Conservation (phyloP, 441 rosid species). For the Flueggea neowawraea region DNA sequence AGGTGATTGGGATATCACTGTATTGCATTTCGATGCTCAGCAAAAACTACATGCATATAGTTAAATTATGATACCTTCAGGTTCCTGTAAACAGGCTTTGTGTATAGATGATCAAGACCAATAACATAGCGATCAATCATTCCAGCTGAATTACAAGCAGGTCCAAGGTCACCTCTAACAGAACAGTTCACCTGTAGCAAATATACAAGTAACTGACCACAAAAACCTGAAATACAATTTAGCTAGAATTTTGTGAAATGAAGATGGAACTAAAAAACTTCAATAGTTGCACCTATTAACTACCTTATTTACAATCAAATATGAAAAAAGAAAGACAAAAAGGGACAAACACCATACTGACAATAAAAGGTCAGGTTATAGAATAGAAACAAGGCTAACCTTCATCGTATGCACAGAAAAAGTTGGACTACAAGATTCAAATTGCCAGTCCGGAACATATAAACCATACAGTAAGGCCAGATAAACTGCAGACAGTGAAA, state of each 20-base stretch:
- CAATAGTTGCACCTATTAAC: too few relatives aligned
- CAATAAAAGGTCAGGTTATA: not conserved
- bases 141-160: conserved; percentile 31
- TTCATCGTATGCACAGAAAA: conserved; percentile 9
- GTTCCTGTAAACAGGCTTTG: conserved; percentile 27
- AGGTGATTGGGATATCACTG: conserved; percentile 3
- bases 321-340: too few relatives aligned
- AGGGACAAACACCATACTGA: too few relatives aligned
- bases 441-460: conserved; percentile 34
- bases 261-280: too few relatives aligned
- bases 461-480: conserved; percentile 20
- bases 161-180: conserved; percentile 32
- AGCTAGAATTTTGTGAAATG: too few relatives aligned
- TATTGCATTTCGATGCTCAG: not conserved
- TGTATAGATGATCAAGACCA: conserved; percentile 24
- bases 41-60: not conserved
- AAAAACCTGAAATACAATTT: too few relatives aligned
- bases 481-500: conserved; percentile 20
- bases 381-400: conserved; percentile 9
- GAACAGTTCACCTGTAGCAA: conserved; percentile 24
- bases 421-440: conserved; percentile 7
- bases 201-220: not conserved
- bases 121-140: conserved; percentile 30
- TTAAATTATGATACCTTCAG: conserved; percentile 17
- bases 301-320: too few relatives aligned